phyloP scores from a whole-genome alignment of 805 yeast species.

The Metschnikowia peoriensis region DNA sequence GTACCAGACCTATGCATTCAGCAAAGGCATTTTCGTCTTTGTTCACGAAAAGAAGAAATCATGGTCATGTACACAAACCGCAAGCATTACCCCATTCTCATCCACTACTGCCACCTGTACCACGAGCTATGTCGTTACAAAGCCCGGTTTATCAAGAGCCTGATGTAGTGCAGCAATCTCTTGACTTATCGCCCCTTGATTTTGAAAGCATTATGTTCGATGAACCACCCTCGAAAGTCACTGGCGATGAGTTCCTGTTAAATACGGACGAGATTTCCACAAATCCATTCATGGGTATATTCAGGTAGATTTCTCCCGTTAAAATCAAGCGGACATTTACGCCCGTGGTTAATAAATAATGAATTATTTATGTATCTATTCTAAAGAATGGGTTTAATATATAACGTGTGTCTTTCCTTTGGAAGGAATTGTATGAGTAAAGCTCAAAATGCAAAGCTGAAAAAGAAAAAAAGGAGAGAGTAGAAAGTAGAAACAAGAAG shows the following conservation, averaged over 20 bases:
- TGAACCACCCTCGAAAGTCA: conserved; percentile 9
- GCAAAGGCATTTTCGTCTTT: conserved; percentile 12
- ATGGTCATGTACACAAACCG: conserved; percentile 23
- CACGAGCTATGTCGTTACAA: neutral
- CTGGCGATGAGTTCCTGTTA: conserved; percentile 1
- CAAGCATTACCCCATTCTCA: neutral
- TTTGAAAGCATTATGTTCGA: neutral
- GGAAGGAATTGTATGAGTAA: no score
- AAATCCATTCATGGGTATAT: conserved; percentile 7
- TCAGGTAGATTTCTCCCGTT: neutral
- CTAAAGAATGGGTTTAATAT: no score
- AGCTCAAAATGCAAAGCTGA: no score
- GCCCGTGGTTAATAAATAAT: no score
- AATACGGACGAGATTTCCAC: conserved; percentile 6
- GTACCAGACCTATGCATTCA: conserved; percentile 9
- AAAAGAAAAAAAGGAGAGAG: no score
- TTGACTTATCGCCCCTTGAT: neutral
- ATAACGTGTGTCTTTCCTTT: no score
- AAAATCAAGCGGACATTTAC: no score
- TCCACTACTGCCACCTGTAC: neutral
- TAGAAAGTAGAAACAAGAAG: neutral
- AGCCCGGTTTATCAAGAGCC: neutral
- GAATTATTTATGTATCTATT: no score
- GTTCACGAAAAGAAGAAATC: conserved; percentile 11
- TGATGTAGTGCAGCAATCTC: no score